A percentile compares a stretch with the other conserved stretches of the same genome.
Conservation (phyloP, 2,329 filamentous ascomycete species). For the Grosmannia clavigera region DNA sequence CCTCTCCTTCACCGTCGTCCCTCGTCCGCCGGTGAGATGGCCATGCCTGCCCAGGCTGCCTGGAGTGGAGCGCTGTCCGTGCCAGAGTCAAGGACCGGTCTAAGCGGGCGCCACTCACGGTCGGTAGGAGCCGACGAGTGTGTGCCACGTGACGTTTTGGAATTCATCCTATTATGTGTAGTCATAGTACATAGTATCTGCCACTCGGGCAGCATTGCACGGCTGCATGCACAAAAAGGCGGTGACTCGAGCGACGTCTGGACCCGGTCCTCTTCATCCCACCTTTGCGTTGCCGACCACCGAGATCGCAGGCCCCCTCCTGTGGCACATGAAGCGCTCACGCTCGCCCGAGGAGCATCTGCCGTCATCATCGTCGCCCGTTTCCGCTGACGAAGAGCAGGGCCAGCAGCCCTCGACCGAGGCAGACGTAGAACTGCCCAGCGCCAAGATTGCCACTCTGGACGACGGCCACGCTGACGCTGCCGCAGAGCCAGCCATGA, state of each 20-base stretch:
- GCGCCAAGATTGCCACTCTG: constrained; percentile 45
- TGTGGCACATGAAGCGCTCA: constrained; percentile 44
- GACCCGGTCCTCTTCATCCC: not conserved
- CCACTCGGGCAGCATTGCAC: not conserved
- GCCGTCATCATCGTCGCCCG: constrained; percentile 4
- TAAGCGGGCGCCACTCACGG: too few relatives aligned
- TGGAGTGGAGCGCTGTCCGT: not conserved
- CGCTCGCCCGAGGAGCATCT: constrained; percentile 41
- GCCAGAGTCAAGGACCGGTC: not conserved
- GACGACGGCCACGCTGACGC: constrained; percentile 19
- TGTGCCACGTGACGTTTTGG: not conserved
- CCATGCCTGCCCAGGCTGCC: not conserved
- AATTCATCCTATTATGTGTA: not conserved
- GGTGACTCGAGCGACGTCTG: constrained; percentile 2
- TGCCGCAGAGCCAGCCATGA: constrained; percentile 42
- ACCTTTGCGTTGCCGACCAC: too few relatives aligned
- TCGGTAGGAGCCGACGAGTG: too few relatives aligned
- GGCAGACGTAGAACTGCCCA: not conserved
- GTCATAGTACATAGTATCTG: not conserved
- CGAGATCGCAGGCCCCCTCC: not conserved
- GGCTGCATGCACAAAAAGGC: constrained; percentile 3
- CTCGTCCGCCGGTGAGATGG: too few relatives aligned
- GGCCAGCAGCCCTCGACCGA: not conserved
- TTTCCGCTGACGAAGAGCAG: not conserved
- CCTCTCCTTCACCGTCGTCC: too few relatives aligned